Evolutionary conservation across 139 green algal species (phyloP), one percentile per base, ranked within the genome.

Genomic region (Closterium sp.): DNA sequence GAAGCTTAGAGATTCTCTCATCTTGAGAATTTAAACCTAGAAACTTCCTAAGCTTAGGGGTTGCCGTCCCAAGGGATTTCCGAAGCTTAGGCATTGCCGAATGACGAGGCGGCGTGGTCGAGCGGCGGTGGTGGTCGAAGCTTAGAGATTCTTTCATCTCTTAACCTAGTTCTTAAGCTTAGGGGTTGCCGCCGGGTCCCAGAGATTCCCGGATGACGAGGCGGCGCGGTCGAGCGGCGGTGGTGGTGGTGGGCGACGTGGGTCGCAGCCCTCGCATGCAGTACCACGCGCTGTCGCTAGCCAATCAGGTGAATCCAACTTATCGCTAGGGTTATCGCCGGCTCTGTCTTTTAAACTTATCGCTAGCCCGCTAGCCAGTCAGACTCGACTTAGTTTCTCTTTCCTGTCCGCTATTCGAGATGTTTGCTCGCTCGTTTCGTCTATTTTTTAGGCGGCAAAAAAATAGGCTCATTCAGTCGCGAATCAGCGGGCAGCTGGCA

Each of bases 241-340:
- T 99, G 2, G 95, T 99, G 28, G 98, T 99, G 7, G 95, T 99
- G 4, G 98, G 98, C 35, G 98, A 99, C 85, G 97, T 99, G 89
- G 98, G 98, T 5, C 93, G 98, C 19, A 98, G 97, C 90, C 98
- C 98, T 0, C 94, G 98, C 3, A 99, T 99, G 98, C 96, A 98
- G 92, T 98, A 98, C 90, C 98, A 99, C 91, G 93, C 97, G 3
- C 43, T 96, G 0, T 99, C 97, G 0, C 91, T 99, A 0, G 94
- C 95, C 30, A 87, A 96, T 6, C 93, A 96, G 92, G 36, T 89
- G 8, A 93, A 95, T 8, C 84, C 16, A 25, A 66, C 84, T 87
- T 92, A 55, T 87, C 33, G 16, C 84, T 55, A 87, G 19, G 25
- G 84, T 34, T 87, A 25, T 87, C 84, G 84, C 84, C 16, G 25